Conservation (phyloP, 1,139 yeast genomes). For the Suhomyces anneliseae region DNA sequence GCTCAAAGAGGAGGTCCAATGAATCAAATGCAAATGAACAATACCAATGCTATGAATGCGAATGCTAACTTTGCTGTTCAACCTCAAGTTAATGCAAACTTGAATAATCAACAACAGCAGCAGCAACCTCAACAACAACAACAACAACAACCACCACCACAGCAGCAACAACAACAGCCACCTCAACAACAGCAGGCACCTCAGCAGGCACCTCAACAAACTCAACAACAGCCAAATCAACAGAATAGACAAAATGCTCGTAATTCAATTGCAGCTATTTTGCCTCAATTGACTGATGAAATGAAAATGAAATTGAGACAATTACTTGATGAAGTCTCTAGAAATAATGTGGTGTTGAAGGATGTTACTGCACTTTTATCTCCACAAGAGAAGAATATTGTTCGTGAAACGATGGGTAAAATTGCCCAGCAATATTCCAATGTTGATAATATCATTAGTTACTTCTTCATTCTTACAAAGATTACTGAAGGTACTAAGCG, state of each 20-base stretch:
- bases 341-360: conserved; percentile 63
- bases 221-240: neutral
- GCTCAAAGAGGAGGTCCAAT: conserved; percentile 19
- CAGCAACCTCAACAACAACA: conserved; percentile 1
- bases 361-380: conserved; percentile 63
- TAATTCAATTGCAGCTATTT: conserved; percentile 18
- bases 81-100: neutral
- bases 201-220: neutral
- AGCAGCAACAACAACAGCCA: neutral
- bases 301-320: conserved; percentile 53
- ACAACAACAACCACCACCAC: conserved; percentile 1
- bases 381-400: conserved; percentile 62
- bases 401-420: conserved; percentile 56
- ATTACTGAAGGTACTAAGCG: conserved; percentile 74
- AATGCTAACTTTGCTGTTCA: conserved; percentile 4
- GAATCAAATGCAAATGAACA: conserved; percentile 13
- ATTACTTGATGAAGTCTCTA: conserved; percentile 67
- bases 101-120: neutral
- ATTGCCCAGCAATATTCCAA: conserved; percentile 65
- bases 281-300: conserved; percentile 47
- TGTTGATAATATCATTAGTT: conserved; percentile 75
- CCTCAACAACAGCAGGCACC: neutral
- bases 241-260: conserved; percentile 6
- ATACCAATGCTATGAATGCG: conserved; percentile 8
- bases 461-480: conserved; percentile 71